These are phyloP conservation scores for Bassia scoparia DNA, from an alignment of 148 eudicot genomes.

Conservation along the genomic window DNA sequence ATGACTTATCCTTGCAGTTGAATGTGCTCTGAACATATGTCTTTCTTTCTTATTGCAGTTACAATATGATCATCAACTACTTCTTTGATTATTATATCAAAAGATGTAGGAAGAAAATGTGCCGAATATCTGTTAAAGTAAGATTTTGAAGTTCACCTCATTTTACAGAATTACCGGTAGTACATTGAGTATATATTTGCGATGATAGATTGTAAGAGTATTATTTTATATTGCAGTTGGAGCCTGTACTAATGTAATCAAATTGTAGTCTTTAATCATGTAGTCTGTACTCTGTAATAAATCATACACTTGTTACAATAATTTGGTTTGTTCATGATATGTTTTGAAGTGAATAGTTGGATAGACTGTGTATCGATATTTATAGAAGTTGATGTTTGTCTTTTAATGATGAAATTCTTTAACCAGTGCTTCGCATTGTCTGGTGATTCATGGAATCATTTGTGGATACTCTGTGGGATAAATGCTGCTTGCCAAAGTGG, in stretches of 20 bases:
- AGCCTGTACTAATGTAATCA: too few species aligned
- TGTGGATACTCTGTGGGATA: conserved; percentile 37
- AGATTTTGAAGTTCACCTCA: conserved; percentile 1
- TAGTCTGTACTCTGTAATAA: neutral
- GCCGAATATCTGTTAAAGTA: conserved; percentile 91
- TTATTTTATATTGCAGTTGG: neutral
- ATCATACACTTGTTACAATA: neutral
- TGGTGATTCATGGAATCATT: conserved; percentile 74
- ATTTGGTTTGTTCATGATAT: neutral
- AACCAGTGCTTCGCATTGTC: conserved; percentile 55
- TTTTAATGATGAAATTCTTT: neutral
- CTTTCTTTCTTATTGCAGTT: conserved; percentile 47
- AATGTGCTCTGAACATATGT: neutral
- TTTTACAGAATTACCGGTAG: neutral
- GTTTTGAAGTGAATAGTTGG: neutral
- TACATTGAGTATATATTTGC: neutral
- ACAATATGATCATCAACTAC: conserved; percentile 86
- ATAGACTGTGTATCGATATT: neutral
- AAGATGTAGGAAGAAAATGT: conserved; percentile 65
- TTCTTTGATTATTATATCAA: conserved; percentile 91
- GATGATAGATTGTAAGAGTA: neutral
- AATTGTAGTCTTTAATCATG: conserved; percentile 1
- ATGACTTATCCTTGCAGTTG: neutral
- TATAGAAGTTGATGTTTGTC: conserved; percentile 7
- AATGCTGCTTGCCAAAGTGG: conserved; percentile 19